phyloP scores from a whole-genome alignment of 176 grass and related monocot species.

The Cenchrus americanus region DNA sequence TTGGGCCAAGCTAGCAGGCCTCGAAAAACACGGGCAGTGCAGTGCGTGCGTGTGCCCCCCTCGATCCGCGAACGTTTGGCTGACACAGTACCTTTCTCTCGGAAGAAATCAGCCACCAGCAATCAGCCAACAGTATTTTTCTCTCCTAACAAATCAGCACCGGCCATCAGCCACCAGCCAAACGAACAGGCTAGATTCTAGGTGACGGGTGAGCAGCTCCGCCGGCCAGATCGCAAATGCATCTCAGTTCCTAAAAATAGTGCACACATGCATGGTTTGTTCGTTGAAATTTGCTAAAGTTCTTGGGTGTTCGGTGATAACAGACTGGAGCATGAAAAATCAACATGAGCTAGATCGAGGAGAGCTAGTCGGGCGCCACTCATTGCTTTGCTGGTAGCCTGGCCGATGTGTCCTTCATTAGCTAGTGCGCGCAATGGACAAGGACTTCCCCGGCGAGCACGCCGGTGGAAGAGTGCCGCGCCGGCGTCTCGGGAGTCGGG shows the following conservation, averaged over 20 bases:
- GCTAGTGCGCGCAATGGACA: not conserved
- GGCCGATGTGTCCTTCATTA: not conserved
- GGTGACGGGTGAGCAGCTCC: not conserved
- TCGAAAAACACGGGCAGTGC: not conserved
- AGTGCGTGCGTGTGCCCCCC: not conserved
- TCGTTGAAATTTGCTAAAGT: not conserved
- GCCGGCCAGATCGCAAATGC: not conserved
- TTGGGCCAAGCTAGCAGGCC: constrained; percentile 18
- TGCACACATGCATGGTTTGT: not conserved
- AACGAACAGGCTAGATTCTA: too few species aligned
- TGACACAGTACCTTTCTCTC: too few species aligned
- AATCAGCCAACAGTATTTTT: too few species aligned
- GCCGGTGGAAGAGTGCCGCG: not conserved
- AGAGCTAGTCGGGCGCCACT: not conserved
- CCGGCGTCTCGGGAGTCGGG: not conserved
- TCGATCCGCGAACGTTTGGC: too few species aligned
- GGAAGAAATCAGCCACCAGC: too few species aligned
- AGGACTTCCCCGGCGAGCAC: not conserved
- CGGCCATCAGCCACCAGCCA: too few species aligned
- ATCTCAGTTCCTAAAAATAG: not conserved
- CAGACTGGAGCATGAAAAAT: not conserved
- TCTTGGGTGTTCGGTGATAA: not conserved
- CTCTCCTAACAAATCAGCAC: too few species aligned
- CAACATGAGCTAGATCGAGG: too few species aligned
- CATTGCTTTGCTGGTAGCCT: not conserved